A percentile compares a stretch with the other conserved stretches of the same genome.
Evolutionary conservation across 768 basidiomycete genomes (phyloP).

Genomic region (Auriculariales sp.): DNA sequence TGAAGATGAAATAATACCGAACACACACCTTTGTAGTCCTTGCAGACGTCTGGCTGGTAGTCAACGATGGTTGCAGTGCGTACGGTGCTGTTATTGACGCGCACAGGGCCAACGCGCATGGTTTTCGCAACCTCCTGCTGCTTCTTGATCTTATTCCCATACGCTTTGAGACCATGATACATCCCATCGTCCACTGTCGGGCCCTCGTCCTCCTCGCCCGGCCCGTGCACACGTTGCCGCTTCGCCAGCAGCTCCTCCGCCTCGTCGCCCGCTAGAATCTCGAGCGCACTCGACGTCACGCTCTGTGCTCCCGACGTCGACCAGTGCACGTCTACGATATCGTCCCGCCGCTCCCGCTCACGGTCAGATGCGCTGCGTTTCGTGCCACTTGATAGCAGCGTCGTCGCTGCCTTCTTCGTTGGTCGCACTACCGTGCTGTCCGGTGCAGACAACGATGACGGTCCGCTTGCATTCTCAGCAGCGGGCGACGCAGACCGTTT

Average conservation of each 20-base stretch:
- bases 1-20: background rate
- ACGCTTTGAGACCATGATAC: conserved; percentile 75
- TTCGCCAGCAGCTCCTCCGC: conserved; percentile 65
- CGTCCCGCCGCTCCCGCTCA: conserved; percentile 6
- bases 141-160: conserved; percentile 69
- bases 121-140: conserved; percentile 74
- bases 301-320: conserved; percentile 46
- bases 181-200: conserved; percentile 66
- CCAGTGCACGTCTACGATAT: conserved; percentile 40
- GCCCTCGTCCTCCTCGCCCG: conserved; percentile 36
- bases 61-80: conserved; percentile 90
- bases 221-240: conserved; percentile 31
- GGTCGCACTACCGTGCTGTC: conserved; percentile 55
- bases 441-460: conserved; percentile 17
- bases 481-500: conserved; percentile 63
- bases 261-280: conserved; percentile 74
- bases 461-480: conserved; percentile 13
- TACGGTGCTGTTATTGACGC: conserved; percentile 60
- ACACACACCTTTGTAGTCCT: conserved; percentile 90
- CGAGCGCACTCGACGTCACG: conserved; percentile 54
- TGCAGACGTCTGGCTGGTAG: conserved; percentile 98
- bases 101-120: conserved; percentile 73
- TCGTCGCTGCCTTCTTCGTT: conserved; percentile 46
- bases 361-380: conserved; percentile 43
- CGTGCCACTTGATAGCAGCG: conserved; percentile 66